A percentile compares a stretch with the other conserved stretches of the same genome.
Evolutionary conservation across 176 grass and related monocot genomes (phyloP).

Genomic region (Oryza nivara): DNA sequence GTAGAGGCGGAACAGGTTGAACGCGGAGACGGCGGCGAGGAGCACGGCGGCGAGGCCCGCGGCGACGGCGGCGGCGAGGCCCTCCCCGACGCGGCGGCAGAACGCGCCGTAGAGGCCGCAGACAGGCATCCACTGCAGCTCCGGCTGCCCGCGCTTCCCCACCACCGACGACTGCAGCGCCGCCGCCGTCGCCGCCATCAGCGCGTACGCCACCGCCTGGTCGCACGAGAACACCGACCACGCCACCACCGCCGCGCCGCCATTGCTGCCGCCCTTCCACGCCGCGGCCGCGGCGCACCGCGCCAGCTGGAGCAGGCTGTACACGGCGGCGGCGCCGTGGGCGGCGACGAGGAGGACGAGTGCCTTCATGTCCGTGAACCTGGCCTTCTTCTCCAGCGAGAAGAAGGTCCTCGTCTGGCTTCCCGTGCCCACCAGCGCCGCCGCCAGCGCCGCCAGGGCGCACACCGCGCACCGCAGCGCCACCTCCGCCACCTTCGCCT

Average conservation of each 20-base stretch:
- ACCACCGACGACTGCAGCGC: constrained; percentile 63
- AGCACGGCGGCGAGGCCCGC: constrained; percentile 44
- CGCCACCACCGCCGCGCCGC: constrained; percentile 40
- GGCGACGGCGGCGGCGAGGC: constrained; percentile 56
- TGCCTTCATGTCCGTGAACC: constrained; percentile 75
- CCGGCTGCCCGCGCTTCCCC: constrained; percentile 54
- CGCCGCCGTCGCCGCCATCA: constrained; percentile 59
- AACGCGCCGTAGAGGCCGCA: constrained; percentile 81
- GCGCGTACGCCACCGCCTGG: constrained; percentile 81
- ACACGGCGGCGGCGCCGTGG: constrained; percentile 52
- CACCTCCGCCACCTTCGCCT: constrained; percentile 66
- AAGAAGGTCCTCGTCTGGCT: constrained; percentile 65
- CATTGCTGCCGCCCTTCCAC: background rate
- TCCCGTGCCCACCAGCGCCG: constrained; percentile 58
- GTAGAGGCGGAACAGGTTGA: constrained; percentile 89
- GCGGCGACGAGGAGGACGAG: constrained; percentile 66
- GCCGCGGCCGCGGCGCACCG: constrained; percentile 37
- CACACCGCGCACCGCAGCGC: constrained; percentile 50
- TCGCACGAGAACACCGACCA: constrained; percentile 78
- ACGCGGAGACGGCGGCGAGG: constrained; percentile 65
- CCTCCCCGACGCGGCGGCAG: constrained; percentile 59
- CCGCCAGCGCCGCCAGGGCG: constrained; percentile 38
- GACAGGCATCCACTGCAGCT: constrained; percentile 87
- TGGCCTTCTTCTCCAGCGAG: constrained; percentile 59
- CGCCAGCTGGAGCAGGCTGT: constrained; percentile 71